These are phyloP conservation scores for Fusarium algeriense DNA, from an alignment of 2,329 filamentous ascomycete genomes.

Conservation along the genomic window DNA sequence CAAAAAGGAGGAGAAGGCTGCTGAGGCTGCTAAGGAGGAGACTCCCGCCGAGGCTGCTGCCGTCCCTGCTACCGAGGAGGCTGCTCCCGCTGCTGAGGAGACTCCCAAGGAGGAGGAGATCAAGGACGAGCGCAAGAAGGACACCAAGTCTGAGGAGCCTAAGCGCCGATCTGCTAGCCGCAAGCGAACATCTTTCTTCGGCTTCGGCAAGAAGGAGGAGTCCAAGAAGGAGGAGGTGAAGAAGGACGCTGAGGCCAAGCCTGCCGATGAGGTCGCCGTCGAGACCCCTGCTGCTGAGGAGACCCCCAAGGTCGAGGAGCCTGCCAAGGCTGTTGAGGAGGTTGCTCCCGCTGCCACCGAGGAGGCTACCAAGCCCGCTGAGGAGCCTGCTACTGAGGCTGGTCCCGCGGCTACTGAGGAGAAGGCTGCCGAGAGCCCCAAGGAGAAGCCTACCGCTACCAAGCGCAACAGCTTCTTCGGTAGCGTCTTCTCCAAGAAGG, in stretches of 20 bases:
- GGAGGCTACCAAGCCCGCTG: slow-evolving; percentile 47
- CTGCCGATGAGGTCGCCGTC: slow-evolving; percentile 49
- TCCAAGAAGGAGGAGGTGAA: slow-evolving; percentile 64
- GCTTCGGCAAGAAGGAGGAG: slow-evolving; percentile 69
- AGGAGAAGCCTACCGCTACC: slow-evolving; percentile 58
- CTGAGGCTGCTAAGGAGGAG: slow-evolving; percentile 52
- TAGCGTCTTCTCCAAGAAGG: slow-evolving; percentile 64
- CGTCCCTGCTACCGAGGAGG: slow-evolving; percentile 46
- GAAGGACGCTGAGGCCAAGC: slow-evolving; percentile 61
- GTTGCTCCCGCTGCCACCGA: slow-evolving; percentile 58
- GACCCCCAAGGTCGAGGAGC: slow-evolving; percentile 66
- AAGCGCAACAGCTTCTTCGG: slow-evolving; percentile 72
- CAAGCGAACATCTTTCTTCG: slow-evolving; percentile 75
- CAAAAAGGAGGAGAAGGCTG: slow-evolving; percentile 59
- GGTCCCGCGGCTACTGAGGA: slow-evolving; percentile 49
- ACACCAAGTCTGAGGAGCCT: slow-evolving; percentile 68
- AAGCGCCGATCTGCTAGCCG: slow-evolving; percentile 74
- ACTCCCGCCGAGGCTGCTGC: slow-evolving; percentile 46
- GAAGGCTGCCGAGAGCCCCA: slow-evolving; percentile 56
- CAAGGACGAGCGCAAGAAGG: slow-evolving; percentile 55
- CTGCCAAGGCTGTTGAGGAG: slow-evolving; percentile 53
- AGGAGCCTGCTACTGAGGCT: slow-evolving; percentile 54
- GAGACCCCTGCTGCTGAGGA: slow-evolving; percentile 54
- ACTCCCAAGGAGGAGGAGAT: slow-evolving; percentile 52
- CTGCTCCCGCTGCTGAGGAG: slow-evolving; percentile 49